Percentiles rank a stretch among this genome's conserved stretches.
Conservation (phyloP, 148 eudicot genomes). For the Vaccinium corymbosum region DNA sequence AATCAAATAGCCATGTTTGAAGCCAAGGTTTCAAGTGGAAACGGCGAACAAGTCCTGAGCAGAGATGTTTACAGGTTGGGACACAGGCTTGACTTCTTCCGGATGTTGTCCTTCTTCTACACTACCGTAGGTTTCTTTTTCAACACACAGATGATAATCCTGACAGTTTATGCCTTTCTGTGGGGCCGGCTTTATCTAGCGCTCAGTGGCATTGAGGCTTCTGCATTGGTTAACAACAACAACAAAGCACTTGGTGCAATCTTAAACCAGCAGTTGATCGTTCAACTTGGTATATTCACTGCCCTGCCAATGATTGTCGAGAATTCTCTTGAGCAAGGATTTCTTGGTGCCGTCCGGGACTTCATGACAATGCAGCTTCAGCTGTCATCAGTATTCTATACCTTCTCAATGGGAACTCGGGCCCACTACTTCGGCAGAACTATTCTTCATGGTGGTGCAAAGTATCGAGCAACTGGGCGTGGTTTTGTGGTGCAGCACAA, state of each 20-base stretch:
- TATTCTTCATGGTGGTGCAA: constrained; percentile 92
- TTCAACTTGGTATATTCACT: constrained; percentile 83
- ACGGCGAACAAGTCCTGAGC: constrained; percentile 84
- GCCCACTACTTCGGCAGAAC: constrained; percentile 92
- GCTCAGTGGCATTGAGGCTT: constrained; percentile 73
- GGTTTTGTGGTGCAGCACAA: constrained; percentile 95
- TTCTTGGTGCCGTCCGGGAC: constrained; percentile 77
- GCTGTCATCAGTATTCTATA: constrained; percentile 74
- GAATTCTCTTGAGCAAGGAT: constrained; percentile 81
- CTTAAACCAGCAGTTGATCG: constrained; percentile 79
- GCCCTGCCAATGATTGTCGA: constrained; percentile 91
- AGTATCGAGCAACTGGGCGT: constrained; percentile 90
- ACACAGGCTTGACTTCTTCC: constrained; percentile 83
- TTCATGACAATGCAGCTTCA: constrained; percentile 89
- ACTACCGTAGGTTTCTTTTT: constrained; percentile 89
- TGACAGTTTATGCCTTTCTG: constrained; percentile 84
- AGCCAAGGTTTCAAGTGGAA: constrained; percentile 88
- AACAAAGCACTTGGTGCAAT: constrained; percentile 75
- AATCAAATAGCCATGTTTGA: constrained; percentile 94
- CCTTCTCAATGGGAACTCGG: constrained; percentile 90
- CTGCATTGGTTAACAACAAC: constrained; percentile 34
- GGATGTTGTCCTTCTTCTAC: constrained; percentile 85
- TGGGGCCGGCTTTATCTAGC: constrained; percentile 89
- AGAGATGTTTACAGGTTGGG: constrained; percentile 90
- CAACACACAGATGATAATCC: constrained; percentile 76